phyloP scores from a whole-genome alignment of 1,139 yeast genomes.

The Saccharomyces hybrid region DNA sequence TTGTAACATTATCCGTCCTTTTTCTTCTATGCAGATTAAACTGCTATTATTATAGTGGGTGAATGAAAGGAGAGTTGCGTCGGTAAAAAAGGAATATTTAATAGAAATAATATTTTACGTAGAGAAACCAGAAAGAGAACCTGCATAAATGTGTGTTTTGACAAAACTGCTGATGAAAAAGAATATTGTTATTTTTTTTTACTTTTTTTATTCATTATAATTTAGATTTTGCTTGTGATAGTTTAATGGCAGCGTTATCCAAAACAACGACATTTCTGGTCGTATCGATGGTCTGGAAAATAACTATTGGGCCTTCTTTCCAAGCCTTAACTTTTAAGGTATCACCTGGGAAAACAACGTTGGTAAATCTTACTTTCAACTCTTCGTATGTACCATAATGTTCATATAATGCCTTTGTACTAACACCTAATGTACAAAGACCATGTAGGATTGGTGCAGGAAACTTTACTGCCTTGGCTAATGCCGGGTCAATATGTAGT shows the following conservation, averaged over 20 bases:
- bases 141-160: background rate
- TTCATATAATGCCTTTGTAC: slow-evolving; percentile 70
- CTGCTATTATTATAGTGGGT: background rate
- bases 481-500: slow-evolving; percentile 84
- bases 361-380: slow-evolving; percentile 85
- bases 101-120: background rate
- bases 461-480: slow-evolving; percentile 86
- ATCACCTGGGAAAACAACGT: slow-evolving; percentile 96
- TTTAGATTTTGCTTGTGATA: slow-evolving; percentile 31
- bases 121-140: background rate
- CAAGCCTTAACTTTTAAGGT: slow-evolving; percentile 76
- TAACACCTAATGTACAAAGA: slow-evolving; percentile 77
- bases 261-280: slow-evolving; percentile 77
- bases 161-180: background rate
- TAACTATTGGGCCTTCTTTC: slow-evolving; percentile 64
- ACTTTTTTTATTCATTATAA: slow-evolving; percentile 10
- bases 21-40: background rate
- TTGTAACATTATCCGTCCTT: background rate
- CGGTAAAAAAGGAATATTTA: background rate
- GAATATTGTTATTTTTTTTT: background rate
- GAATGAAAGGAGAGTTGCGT: background rate
- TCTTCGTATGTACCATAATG: slow-evolving; percentile 77
- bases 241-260: slow-evolving; percentile 80
- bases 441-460: slow-evolving; percentile 89
- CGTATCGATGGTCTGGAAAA: slow-evolving; percentile 77